These are phyloP conservation scores for Calonectria multiphialidica DNA, from an alignment of 2,329 filamentous ascomycete genomes.

Conservation along the genomic window DNA sequence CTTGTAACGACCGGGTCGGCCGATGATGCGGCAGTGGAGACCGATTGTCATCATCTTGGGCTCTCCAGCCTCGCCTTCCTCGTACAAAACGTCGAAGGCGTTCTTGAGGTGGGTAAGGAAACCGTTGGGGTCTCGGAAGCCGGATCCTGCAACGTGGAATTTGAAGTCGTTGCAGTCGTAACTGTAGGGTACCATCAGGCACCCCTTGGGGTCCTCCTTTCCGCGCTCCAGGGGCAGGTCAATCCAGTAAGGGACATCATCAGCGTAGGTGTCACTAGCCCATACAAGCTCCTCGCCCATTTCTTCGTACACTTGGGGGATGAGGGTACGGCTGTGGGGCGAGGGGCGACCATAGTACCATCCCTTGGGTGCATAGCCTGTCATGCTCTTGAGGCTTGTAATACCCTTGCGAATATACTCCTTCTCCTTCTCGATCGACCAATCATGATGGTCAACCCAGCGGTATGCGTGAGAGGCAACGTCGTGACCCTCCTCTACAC, in stretches of 20 bases:
- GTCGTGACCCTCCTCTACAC: constrained; percentile 63
- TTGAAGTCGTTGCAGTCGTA: constrained; percentile 69
- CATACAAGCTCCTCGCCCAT: constrained; percentile 64
- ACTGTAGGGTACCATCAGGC: constrained; percentile 65
- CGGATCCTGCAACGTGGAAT: constrained; percentile 51
- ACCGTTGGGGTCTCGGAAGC: constrained; percentile 57
- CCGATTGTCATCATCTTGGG: constrained; percentile 71
- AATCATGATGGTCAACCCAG: constrained; percentile 64
- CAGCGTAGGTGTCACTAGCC: constrained; percentile 63
- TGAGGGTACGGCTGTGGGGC: constrained; percentile 57
- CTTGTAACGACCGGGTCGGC: constrained; percentile 62
- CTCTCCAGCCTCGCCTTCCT: constrained; percentile 59
- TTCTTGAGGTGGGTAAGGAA: constrained; percentile 62
- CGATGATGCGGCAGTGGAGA: constrained; percentile 65
- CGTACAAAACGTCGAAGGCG: constrained; percentile 66
- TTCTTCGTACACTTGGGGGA: constrained; percentile 64
- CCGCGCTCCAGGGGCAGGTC: constrained; percentile 59
- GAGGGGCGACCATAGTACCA: constrained; percentile 63
- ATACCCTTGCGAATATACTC: constrained; percentile 59
- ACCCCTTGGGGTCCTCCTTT: constrained; percentile 55
- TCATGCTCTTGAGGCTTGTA: constrained; percentile 54
- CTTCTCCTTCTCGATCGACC: constrained; percentile 59
- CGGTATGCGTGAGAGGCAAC: constrained; percentile 62
- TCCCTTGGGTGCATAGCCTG: constrained; percentile 59
- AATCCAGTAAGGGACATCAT: constrained; percentile 54